phyloP scores from a whole-genome alignment of 768 basidiomycete species.

The Neoboletus magnificus region DNA sequence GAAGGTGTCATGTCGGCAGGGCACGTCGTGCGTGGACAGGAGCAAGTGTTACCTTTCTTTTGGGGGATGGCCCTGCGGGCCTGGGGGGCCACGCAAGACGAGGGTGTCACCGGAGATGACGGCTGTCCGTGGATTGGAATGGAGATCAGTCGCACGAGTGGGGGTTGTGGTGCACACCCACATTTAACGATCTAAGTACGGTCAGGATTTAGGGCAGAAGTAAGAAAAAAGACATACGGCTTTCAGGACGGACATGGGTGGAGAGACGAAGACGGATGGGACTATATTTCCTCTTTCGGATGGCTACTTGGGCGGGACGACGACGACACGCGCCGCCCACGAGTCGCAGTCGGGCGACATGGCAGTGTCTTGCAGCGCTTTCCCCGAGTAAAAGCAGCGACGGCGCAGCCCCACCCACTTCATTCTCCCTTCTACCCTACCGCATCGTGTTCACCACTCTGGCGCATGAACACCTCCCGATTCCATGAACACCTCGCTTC shows the following conservation, averaged over 20 bases:
- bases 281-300: neutral
- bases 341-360: conserved; percentile 6
- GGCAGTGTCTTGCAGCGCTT: conserved; percentile 13
- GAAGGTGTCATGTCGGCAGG: conserved; percentile 9
- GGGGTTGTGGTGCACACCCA: conserved; percentile 25
- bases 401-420: conserved; percentile 1
- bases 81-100: conserved; percentile 72
- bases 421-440: conserved; percentile 6
- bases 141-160: conserved; percentile 16
- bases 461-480: conserved; percentile 27
- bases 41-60: conserved; percentile 70
- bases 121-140: conserved; percentile 42
- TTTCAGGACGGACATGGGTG: conserved; percentile 72
- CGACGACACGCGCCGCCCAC: conserved; percentile 16
- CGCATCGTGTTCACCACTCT: conserved; percentile 7
- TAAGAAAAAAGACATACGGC: conserved; percentile 47
- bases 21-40: neutral
- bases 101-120: conserved; percentile 90
- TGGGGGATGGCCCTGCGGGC: conserved; percentile 79
- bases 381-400: conserved; percentile 8
- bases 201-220: neutral
- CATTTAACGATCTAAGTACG: conserved; percentile 57
- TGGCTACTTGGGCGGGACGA: too few relatives aligned
- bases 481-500: conserved; percentile 32
- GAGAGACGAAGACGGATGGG: neutral